Evolutionary conservation across 2,329 filamentous ascomycete species (phyloP).

Genomic region (Chaetomium globosum): DNA sequence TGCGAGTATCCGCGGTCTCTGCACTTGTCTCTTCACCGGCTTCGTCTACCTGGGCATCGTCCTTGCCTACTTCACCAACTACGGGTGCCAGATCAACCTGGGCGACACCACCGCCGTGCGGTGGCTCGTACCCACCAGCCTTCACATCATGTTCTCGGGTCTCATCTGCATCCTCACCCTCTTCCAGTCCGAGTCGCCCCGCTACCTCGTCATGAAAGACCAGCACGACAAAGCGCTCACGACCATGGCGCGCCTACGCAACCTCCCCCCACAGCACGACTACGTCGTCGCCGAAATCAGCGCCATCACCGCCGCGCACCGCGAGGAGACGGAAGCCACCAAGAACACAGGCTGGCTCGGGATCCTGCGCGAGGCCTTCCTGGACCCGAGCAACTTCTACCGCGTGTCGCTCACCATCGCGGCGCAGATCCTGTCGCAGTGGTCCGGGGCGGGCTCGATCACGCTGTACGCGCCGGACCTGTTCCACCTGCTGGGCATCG

Average conservation of each 20-base stretch:
- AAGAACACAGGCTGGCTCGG: conserved; percentile 66
- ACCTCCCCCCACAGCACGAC: conserved; percentile 60
- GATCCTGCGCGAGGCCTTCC: conserved; percentile 68
- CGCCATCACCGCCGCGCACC: conserved; percentile 65
- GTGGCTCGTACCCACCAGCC: conserved; percentile 67
- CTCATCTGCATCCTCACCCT: conserved; percentile 72
- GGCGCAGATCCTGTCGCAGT: conserved; percentile 73
- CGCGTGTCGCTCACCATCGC: conserved; percentile 68
- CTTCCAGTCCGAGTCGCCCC: conserved; percentile 69
- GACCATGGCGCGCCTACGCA: conserved; percentile 60
- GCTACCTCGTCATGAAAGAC: conserved; percentile 68
- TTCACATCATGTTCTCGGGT: conserved; percentile 77
- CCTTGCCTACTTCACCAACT: conserved; percentile 76
- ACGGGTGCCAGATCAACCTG: conserved; percentile 58
- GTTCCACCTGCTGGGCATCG: conserved; percentile 71
- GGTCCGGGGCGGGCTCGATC: conserved; percentile 72
- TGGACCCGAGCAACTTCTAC: conserved; percentile 70
- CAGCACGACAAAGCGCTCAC: conserved; percentile 60
- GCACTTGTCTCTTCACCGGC: conserved; percentile 70
- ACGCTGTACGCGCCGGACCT: conserved; percentile 76
- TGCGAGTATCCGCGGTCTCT: conserved; percentile 69
- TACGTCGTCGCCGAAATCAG: conserved; percentile 65
- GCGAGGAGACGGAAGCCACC: conserved; percentile 72
- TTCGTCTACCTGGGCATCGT: conserved; percentile 78
- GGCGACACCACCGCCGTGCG: conserved; percentile 50